Base-by-base conservation (phyloP, 768 basidiomycete genomes). In the Dioszegia hungarica region DNA sequence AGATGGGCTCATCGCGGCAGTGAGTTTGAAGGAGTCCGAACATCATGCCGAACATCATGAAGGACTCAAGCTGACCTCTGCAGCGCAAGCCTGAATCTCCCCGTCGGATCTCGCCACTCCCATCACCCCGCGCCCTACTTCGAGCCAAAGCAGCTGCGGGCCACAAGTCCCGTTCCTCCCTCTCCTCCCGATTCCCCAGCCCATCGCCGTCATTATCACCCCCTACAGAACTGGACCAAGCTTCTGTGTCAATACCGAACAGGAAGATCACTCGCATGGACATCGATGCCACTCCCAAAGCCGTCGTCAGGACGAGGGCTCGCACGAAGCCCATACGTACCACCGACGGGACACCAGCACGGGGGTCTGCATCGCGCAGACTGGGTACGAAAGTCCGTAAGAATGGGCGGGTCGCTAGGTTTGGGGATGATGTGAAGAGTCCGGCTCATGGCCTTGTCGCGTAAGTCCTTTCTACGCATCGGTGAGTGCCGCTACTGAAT, bases 1-100 rank as follows among this genome's bases (percentile, higher is more conserved):
- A 17, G 69, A 74, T 31, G 74, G 74, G 1, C 59, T 75, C 17
- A 56, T 75, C 14, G 59, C 61, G 8, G 66, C 69, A 24, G 73
- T 75, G 28, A 62, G 73, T 60, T n/a, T n/a, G n/a, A n/a, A n/a
- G n/a, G n/a, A n/a, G n/a, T n/a, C n/a, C n/a, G n/a, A n/a, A n/a
- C n/a, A n/a, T n/a, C n/a, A n/a, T n/a, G 11, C 5, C 4, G 2
- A 10, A n/a, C 27, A 27, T 40, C 43, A 8, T 4, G 14, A 15
- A 29, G 28, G 8, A 38, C 20, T 5, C 19, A 20, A 27, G 43
- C 59, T 48, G 31, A 43, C 40, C n/a, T 20, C 29, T 24, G 20
- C 24, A 53, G 45, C 54, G 47, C 25, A 57, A 52, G n/a, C 22
- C 55, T 20, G 12, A 43, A 2, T 33, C 31, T 22, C n/a, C 14